Base-by-base conservation (phyloP, 306 rosid species). In the Trifolium repens region DNA sequence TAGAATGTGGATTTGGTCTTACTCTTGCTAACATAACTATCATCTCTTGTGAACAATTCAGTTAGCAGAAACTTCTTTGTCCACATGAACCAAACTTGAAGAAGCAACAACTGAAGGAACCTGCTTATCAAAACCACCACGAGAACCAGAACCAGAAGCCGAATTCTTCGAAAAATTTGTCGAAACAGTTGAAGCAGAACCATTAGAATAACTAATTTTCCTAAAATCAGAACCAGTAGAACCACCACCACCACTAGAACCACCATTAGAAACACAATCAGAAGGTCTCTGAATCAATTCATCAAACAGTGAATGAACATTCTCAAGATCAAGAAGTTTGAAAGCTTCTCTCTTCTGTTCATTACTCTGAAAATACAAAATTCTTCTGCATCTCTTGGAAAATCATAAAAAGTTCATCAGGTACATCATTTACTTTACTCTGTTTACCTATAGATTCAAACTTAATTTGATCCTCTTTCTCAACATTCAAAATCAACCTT, bases 241-340 rank as follows among this genome's bases (percentile, higher is more conserved):
- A 14, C 22, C 16, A n/a, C n/a, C n/a, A n/a, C n/a, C n/a, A n/a
- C n/a, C n/a, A 61, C 43, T 43, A 61, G 43, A 43, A 61, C 22
- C 34, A 2, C 88, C 77, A 72, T 79, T 52, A 4, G 96, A 73
- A 74, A 90, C 86, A 55, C 94, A 89, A n/a, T 69, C 85, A 10
- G 98, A 90, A 52, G 96, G 93, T 84, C 93, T 86, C 81, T 89
- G 98, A 81, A 93, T 81, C 35, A 89, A 82, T 62, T 90, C 89
- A 39, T 93, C 98, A 77, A 90, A 90, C 80, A 90, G 81, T 1
- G 62, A 72, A 53, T 90, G 91, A 64, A 89, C 58, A 71, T 80
- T 80, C 16, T 93, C 98, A 22, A 90, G 91, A 80, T 93, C 98
- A 72, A 93, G 88, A 34, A 93, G 69, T 75, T 85, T 84, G 59